Evolutionary conservation across 768 basidiomycete species (phyloP).

Genomic region (Tricholoma terreum): DNA sequence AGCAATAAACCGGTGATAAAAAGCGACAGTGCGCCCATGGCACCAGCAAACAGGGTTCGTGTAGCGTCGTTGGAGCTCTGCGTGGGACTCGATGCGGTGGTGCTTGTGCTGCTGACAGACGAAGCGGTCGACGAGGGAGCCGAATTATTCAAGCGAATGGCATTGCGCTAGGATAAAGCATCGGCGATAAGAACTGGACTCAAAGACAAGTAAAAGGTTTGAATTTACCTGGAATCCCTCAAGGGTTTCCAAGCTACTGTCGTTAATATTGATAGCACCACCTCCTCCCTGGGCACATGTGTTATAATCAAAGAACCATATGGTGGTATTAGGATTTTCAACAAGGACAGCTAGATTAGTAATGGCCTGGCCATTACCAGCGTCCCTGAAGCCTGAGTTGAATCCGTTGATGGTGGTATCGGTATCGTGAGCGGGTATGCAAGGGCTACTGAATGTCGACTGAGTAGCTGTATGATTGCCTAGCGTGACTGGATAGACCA

Average conservation of each 20-base stretch:
- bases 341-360: conserved; percentile 47
- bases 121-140: conserved; percentile 6
- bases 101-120: conserved; percentile 2
- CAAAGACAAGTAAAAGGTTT: neutral
- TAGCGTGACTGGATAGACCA: conserved; percentile 38
- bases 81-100: conserved; percentile 7
- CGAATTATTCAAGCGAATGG: conserved; percentile 55
- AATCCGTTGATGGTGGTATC: conserved; percentile 56
- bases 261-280: conserved; percentile 57
- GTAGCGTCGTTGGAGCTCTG: conserved; percentile 8
- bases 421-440: conserved; percentile 46
- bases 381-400: conserved; percentile 49
- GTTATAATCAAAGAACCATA: conserved; percentile 61
- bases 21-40: neutral
- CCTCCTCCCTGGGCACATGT: conserved; percentile 58
- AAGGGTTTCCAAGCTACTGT: conserved; percentile 38
- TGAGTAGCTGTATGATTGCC: conserved; percentile 56
- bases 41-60: neutral
- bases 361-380: conserved; percentile 43
- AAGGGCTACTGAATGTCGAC: conserved; percentile 54
- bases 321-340: conserved; percentile 38
- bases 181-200: neutral
- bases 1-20: neutral
- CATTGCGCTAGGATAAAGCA: conserved; percentile 45
- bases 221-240: conserved; percentile 43